phyloP scores from a whole-genome alignment of 2,329 filamentous ascomycete genomes.

The Pseudogymnoascus sp. region DNA sequence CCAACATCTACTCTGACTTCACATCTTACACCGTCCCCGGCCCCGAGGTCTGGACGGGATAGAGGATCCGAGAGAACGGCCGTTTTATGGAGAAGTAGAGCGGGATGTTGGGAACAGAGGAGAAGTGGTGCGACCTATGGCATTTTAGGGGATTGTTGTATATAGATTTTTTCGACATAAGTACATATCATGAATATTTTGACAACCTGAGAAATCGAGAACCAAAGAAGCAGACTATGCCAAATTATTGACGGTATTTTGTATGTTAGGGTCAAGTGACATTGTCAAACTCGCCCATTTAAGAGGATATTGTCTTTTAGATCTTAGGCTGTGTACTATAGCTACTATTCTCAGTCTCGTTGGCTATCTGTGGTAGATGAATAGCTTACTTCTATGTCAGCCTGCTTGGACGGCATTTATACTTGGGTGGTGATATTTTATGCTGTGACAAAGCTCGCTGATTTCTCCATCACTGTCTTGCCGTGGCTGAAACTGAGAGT shows the following conservation, averaged over 20 bases:
- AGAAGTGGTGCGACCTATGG: not conserved
- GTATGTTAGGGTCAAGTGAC: not conserved
- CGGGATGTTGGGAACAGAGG: not conserved
- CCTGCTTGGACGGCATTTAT: not conserved
- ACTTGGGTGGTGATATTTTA: not conserved
- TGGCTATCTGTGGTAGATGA: not conserved
- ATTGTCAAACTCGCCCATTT: not conserved
- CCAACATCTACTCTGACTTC: conserved; percentile 17
- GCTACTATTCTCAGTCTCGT: not conserved
- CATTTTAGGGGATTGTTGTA: not conserved
- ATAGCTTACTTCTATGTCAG: not conserved
- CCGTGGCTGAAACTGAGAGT: not conserved
- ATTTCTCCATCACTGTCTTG: not conserved
- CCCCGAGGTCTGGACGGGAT: conserved; percentile 9
- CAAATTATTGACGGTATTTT: not conserved
- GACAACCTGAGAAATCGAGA: not conserved
- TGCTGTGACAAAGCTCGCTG: not conserved
- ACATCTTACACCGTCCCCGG: conserved; percentile 15
- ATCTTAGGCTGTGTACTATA: not conserved
- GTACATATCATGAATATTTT: not conserved
- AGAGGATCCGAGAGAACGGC: not conserved
- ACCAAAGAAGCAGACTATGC: not conserved
- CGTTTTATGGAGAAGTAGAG: not conserved
- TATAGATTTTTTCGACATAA: not conserved
- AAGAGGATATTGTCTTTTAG: too few species aligned